phyloP scores from a whole-genome alignment of 768 basidiomycete species.

The Agaricus sinodeliciosus region DNA sequence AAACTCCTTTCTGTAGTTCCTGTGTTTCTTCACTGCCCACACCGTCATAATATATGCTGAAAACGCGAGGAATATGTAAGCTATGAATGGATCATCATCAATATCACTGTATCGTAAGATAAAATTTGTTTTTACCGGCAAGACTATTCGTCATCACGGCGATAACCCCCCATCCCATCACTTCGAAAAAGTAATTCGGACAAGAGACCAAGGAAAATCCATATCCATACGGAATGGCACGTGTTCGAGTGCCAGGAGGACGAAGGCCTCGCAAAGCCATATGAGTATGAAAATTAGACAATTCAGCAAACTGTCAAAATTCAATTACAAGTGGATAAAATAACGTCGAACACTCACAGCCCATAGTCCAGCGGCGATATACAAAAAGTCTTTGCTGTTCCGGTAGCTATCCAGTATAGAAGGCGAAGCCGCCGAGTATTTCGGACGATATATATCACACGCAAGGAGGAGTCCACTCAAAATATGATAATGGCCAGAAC shows the following conservation, averaged over 20 bases:
- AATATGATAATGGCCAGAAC: slow-evolving; percentile 87
- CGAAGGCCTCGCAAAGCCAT: slow-evolving; percentile 78
- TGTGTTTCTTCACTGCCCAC: slow-evolving; percentile 93
- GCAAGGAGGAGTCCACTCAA: slow-evolving; percentile 76
- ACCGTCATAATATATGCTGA: slow-evolving; percentile 61
- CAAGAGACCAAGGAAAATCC: slow-evolving; percentile 83
- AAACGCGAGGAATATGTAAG: slow-evolving; percentile 58
- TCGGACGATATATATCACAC: slow-evolving; percentile 74
- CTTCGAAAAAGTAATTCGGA: slow-evolving; percentile 96
- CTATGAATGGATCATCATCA: slow-evolving; percentile 25
- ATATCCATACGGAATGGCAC: slow-evolving; percentile 89
- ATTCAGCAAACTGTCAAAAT: slow-evolving; percentile 60
- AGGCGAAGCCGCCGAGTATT: slow-evolving; percentile 60
- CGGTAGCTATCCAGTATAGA: slow-evolving; percentile 57
- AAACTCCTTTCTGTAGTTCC: slow-evolving; percentile 88
- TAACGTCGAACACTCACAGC: slow-evolving; percentile 44
- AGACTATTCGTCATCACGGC: slow-evolving; percentile 72
- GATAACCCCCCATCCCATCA: slow-evolving; percentile 65
- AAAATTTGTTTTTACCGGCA: slow-evolving; percentile 46
- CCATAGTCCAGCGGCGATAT: slow-evolving; percentile 62
- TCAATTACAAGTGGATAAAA: not conserved
- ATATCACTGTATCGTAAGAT: not conserved
- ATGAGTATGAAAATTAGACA: slow-evolving; percentile 83
- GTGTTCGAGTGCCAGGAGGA: slow-evolving; percentile 67
- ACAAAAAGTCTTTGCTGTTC: slow-evolving; percentile 62